A percentile compares a stretch with the other conserved stretches of the same genome.
phyloP scores from a whole-genome alignment of 164 flowering plant genomes.

The Dillenia turbinata region DNA sequence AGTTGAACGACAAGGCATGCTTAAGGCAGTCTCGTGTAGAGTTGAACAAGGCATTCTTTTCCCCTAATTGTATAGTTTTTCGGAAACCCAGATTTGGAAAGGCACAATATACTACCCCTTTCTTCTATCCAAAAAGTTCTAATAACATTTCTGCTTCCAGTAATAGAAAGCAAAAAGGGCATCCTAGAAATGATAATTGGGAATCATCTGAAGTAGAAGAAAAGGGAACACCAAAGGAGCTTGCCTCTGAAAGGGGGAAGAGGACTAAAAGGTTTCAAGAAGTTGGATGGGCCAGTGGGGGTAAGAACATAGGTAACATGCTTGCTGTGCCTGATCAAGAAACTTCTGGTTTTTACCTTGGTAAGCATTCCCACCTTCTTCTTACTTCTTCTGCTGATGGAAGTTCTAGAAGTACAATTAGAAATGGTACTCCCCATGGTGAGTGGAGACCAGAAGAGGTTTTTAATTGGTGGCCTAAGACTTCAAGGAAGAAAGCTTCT shows the following conservation, averaged over 20 bases:
- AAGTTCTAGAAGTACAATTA: constrained; percentile 24
- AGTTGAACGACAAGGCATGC: too few relatives aligned
- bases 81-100: constrained; percentile 68
- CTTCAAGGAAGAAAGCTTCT: constrained; percentile 4
- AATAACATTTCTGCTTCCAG: constrained; percentile 25
- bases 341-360: constrained; percentile 14
- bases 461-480: constrained; percentile 18
- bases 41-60: neutral
- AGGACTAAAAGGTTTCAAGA: constrained; percentile 44
- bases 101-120: constrained; percentile 16
- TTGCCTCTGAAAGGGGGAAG: constrained; percentile 62
- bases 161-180: constrained; percentile 20
- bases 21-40: constrained; percentile 7
- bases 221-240: constrained; percentile 1
- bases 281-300: constrained; percentile 22
- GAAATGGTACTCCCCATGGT: constrained; percentile 21
- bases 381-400: constrained; percentile 30
- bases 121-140: constrained; percentile 24
- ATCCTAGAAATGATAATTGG: constrained; percentile 11
- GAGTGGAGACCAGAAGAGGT: constrained; percentile 27
- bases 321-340: constrained; percentile 57
- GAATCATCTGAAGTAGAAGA: constrained; percentile 14
- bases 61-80: constrained; percentile 76
- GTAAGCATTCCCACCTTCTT: constrained; percentile 46
- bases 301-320: constrained; percentile 86